Evolutionary conservation across 1,284 basidiomycete species (phyloP), one percentile per base, ranked within the genome.

Genomic region (Laetiporus sulphureus): DNA sequence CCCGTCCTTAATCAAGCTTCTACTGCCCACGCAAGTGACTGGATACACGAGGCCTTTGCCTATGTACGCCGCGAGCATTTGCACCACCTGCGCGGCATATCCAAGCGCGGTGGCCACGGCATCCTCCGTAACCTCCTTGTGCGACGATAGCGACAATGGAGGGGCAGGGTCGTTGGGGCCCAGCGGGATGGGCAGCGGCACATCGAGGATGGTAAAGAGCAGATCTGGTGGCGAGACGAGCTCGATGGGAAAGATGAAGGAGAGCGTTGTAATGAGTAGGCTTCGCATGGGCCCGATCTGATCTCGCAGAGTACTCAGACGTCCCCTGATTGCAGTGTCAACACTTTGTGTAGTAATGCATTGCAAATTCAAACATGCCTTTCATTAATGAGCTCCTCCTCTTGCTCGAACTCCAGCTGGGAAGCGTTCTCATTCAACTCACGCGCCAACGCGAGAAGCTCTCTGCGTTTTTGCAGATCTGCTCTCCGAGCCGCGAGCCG

Each of bases 211-310:
- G 7, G 85, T 81, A 61, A 87, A 97, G 15, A 94, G 74, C 7
- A 95, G 70, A 56, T 91, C 82, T 2, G 85, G 79, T 10, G 89
- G 72, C 21, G 86, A 85, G 25, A 83, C 71, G 3, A 93, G 79
- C 41, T 88, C 83, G 54, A 97, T 94, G 24, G 93, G 91, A 62
- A 88, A 97, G 53, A 96, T 83, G 23, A 69, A 69, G 33, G 87
- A 79, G 36, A 97, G 75, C 12, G 73, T 75, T n/a, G 83, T 79
- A 46, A 92, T 70, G 42, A 92, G 76, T 11, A 73, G 70, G 18
- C 80, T 83, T 40, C 85, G 79, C 32, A 73, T 72, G 12, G 75
- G 67, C 18, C 70, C 59, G 44, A 89, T 65, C 41, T 61, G 73
- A 49, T 55, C 65, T 48, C 61, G 77, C 49, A 79, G 68, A 39